These are phyloP conservation scores for Endotrypanum monterogeii DNA, from an alignment of 208 protist genomes.

Conservation along the genomic window DNA sequence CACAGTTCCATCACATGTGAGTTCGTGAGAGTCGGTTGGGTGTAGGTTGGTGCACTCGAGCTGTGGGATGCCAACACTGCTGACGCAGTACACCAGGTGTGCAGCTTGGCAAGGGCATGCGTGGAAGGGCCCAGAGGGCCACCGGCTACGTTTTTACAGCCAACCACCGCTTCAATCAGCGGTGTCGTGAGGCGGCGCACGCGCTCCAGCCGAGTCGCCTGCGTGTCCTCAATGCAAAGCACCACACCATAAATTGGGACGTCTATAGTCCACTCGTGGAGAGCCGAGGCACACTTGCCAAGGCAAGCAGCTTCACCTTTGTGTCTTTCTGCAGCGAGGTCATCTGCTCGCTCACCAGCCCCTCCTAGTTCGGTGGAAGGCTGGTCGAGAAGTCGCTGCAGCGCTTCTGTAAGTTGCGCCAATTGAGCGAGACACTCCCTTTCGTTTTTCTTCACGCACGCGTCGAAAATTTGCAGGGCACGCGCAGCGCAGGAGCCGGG, in stretches of 20 bases:
- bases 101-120: conserved; percentile 10
- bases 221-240: conserved; percentile 26
- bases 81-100: conserved; percentile 14
- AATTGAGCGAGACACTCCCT: conserved; percentile 6
- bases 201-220: conserved; percentile 19
- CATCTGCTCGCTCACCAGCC: not conserved
- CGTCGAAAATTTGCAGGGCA: conserved; percentile 11
- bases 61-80: not conserved
- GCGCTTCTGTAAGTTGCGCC: not conserved
- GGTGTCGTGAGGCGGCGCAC: conserved; percentile 27
- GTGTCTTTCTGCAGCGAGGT: too few relatives aligned
- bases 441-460: conserved; percentile 15
- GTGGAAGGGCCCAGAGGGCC: conserved; percentile 12
- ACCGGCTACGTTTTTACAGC: not conserved
- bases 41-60: not conserved
- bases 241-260: conserved; percentile 29
- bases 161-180: conserved; percentile 10
- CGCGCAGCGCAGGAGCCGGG: conserved; percentile 1
- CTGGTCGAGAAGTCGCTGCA: conserved; percentile 5
- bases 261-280: conserved; percentile 8
- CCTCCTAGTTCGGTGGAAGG: not conserved
- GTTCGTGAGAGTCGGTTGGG: not conserved
- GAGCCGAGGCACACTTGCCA: not conserved
- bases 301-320: not conserved
- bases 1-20: not conserved